Evolutionary conservation across 2,329 filamentous ascomycete species (phyloP).

Genomic region (Diaporthe longicolla): DNA sequence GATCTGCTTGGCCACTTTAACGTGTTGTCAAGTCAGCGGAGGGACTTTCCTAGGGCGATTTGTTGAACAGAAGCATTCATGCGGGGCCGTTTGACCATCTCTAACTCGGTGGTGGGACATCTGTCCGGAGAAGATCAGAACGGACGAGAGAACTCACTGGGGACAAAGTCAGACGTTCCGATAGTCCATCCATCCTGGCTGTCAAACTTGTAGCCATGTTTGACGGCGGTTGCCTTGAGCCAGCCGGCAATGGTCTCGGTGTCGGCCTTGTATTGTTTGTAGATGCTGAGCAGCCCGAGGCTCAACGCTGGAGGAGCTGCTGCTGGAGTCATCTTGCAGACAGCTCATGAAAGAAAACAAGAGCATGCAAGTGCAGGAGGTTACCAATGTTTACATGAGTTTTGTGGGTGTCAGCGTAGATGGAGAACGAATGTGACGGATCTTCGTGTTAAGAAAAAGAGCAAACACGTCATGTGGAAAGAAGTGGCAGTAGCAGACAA

Average conservation of each 20-base stretch:
- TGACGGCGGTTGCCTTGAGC: constrained; percentile 22
- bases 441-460: not conserved
- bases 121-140: not conserved
- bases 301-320: not conserved
- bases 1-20: constrained; percentile 18
- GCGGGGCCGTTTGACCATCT: not conserved
- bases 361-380: not conserved
- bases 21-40: not conserved
- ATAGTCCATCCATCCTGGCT: constrained; percentile 1
- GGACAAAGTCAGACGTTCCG: constrained; percentile 20
- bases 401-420: not conserved
- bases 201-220: constrained; percentile 25
- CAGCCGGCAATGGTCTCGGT: constrained; percentile 26
- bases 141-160: not conserved
- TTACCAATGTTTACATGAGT: too few relatives aligned
- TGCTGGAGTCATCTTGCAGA: constrained; percentile 16
- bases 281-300: constrained; percentile 11
- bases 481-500: not conserved
- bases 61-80: not conserved
- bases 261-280: constrained; percentile 34
- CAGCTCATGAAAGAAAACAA: not conserved
- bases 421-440: not conserved
- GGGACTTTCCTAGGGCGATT: too few relatives aligned
- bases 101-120: not conserved
- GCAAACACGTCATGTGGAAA: constrained; percentile 1